Percentiles rank a stretch among this genome's conserved stretches.
Conservation (phyloP, 345 rosid genomes). For the Brassica incana region DNA sequence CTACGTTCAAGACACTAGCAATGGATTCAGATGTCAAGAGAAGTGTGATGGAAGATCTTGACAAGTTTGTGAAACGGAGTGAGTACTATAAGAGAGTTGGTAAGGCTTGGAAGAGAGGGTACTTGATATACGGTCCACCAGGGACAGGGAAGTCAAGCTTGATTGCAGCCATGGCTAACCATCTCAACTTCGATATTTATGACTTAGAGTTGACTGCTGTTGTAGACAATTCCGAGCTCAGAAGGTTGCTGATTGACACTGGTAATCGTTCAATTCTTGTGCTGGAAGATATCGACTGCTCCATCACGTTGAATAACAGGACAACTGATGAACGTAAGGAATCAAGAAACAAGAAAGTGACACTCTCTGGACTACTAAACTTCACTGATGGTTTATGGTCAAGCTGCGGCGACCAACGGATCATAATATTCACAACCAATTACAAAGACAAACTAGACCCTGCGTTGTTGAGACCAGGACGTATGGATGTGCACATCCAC, state of each 20-base stretch:
- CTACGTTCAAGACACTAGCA: conserved; percentile 66
- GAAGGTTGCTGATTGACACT: conserved; percentile 54
- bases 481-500: conserved; percentile 71
- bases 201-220: conserved; percentile 59
- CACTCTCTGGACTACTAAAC: conserved; percentile 55
- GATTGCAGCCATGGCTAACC: conserved; percentile 77
- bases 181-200: conserved; percentile 66
- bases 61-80: conserved; percentile 56
- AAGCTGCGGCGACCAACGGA: conserved; percentile 60
- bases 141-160: conserved; percentile 84
- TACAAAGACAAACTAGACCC: conserved; percentile 61
- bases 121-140: conserved; percentile 68
- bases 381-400: conserved; percentile 68
- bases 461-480: conserved; percentile 59
- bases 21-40: conserved; percentile 51
- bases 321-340: conserved; percentile 8
- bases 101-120: conserved; percentile 83
- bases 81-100: conserved; percentile 64
- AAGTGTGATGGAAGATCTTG: conserved; percentile 54
- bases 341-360: conserved; percentile 20
- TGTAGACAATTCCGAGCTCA: conserved; percentile 45
- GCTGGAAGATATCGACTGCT: conserved; percentile 70
- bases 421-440: conserved; percentile 68
- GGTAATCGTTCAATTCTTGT: conserved; percentile 64
- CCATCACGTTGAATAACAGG: conserved; percentile 50